Percentiles rank a stretch among this genome's conserved stretches.
These are phyloP conservation scores for Boletus subparvulus DNA, from an alignment of 768 basidiomycete genomes.

Conservation along the genomic window DNA sequence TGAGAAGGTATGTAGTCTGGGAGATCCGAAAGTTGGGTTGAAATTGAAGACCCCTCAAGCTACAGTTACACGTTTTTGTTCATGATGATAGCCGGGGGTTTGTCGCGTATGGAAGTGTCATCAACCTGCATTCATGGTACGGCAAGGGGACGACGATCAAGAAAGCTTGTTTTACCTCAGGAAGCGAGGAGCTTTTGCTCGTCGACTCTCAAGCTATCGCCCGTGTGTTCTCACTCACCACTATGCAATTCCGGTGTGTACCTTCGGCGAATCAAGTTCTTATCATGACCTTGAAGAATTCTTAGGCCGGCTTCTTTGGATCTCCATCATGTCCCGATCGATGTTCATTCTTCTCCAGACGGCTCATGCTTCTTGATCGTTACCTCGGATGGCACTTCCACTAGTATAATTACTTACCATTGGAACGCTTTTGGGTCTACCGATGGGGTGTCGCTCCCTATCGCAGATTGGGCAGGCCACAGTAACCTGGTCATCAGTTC, in stretches of 20 bases:
- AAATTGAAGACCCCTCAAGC: constrained; percentile 19
- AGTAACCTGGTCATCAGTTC: constrained; percentile 42
- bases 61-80: constrained; percentile 45
- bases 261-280: background rate
- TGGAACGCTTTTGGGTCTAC: constrained; percentile 58
- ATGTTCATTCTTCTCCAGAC: constrained; percentile 50
- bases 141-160: constrained; percentile 33
- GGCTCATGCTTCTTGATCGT: constrained; percentile 50
- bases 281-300: background rate
- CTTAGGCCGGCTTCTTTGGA: constrained; percentile 47
- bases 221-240: constrained; percentile 53
- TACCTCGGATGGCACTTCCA: constrained; percentile 19
- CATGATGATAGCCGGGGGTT: constrained; percentile 49
- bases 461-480: constrained; percentile 29
- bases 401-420: constrained; percentile 44
- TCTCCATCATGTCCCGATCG: constrained; percentile 34
- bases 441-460: constrained; percentile 40
- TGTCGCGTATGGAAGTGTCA: constrained; percentile 40
- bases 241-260: constrained; percentile 53
- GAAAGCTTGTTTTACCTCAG: constrained; percentile 45
- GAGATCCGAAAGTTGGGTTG: background rate
- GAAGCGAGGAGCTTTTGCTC: constrained; percentile 53
- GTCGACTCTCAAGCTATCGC: constrained; percentile 45
- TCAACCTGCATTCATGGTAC: constrained; percentile 51
- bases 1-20: constrained; percentile 36